Base-by-base conservation (phyloP, 1,284 basidiomycete genomes). In the Spongiforma sp. region DNA sequence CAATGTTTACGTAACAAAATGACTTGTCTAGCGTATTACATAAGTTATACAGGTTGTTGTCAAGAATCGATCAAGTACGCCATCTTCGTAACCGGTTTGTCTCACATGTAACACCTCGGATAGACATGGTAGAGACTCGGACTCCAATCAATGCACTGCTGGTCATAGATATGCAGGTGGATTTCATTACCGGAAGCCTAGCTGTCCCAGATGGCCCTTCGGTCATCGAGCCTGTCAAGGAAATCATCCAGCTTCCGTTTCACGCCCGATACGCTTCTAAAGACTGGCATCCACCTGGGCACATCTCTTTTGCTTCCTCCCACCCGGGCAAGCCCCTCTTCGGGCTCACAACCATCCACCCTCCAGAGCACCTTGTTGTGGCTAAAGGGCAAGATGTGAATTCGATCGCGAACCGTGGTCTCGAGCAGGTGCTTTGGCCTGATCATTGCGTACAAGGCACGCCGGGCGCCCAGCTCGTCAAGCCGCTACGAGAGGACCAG, bases 381-480 rank as follows among this genome's bases (percentile, higher is more conserved):
- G 63, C 71, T 24, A 56, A 28, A 3, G 73, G 75, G 4, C 68
- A 75, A 36, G 67, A 67, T 17, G 50, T 65, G 19, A 0, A 37
- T n/a, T 37, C 63, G 12, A 69, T 77, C 43, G 8, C 57, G 9
- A 57, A 68, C 15, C 67, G 67, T 21, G 80, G 78, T 15, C 62
- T 81, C 32, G 74, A 81, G 57, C 85, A 86, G 70, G 77, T 80
- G 14, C 71, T 86, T 41, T 86, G 84, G 84, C 85, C 84, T 3
- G 78, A 80, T 43, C 84, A 86, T 63, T 86, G 84, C 48, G 77
- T 86, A 19, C 81, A 80, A 46, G 67, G 71, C 37, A 81, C 83
- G 0, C 72, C 63, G 0, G 84, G 85, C 5, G 79, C 80, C 1
- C 74, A 79, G 43, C 81, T 85, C 41, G 79, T 82, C 17, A 74